phyloP scores from a whole-genome alignment of 1,139 yeast species.

The Hyphopichia fennica region DNA sequence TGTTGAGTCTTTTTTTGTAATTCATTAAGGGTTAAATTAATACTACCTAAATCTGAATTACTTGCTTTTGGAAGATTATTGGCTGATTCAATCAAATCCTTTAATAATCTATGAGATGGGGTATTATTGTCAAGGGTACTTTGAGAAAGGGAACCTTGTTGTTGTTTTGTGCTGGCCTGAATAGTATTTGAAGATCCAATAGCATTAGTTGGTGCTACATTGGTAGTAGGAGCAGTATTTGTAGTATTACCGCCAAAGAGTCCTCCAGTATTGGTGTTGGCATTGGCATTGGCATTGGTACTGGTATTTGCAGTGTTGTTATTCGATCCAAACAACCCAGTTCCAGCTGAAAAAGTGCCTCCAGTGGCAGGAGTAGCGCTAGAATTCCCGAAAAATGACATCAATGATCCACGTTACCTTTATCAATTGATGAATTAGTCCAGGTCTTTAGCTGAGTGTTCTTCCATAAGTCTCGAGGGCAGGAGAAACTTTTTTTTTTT shows the following conservation, averaged over 20 bases:
- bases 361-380: background rate
- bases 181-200: background rate
- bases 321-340: background rate
- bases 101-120: slow-evolving; percentile 29
- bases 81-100: slow-evolving; percentile 72
- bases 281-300: background rate
- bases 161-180: background rate
- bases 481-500: background rate
- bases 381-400: background rate
- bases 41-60: slow-evolving; percentile 63
- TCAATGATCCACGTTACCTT: background rate
- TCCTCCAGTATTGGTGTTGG: background rate
- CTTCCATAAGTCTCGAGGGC: background rate
- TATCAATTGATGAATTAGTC: no score
- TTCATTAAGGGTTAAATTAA: slow-evolving; percentile 75
- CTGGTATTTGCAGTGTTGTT: background rate
- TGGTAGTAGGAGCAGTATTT: background rate
- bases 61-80: slow-evolving; percentile 65
- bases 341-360: background rate
- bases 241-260: background rate
- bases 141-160: background rate
- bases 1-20: slow-evolving; percentile 68
- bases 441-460: no score
- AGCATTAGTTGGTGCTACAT: background rate
- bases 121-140: background rate